Conservation (phyloP, 306 rosid genomes). For the Cicer pinnatifidum region DNA sequence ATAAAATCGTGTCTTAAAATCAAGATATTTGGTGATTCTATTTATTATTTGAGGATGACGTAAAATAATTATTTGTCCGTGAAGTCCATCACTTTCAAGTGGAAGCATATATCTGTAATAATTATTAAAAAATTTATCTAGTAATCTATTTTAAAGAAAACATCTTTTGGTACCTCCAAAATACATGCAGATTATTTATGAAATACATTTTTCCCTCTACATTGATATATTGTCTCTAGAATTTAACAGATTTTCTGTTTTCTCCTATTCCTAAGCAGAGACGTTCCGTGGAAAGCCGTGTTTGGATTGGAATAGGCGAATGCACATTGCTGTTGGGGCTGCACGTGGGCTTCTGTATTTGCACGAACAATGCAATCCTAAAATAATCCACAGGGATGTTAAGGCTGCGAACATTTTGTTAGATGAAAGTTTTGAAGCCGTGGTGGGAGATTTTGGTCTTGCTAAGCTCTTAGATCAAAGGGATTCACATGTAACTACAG, state of each 20-base stretch:
- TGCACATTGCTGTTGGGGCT: constrained; percentile 73
- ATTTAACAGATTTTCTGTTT: constrained; percentile 29
- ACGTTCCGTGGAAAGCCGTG: constrained; percentile 70
- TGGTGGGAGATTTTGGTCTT: constrained; percentile 97
- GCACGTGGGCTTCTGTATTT: constrained; percentile 93
- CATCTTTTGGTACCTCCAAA: constrained; percentile 7
- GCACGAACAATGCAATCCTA: constrained; percentile 93
- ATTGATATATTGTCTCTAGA: not conserved
- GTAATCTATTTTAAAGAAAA: not conserved
- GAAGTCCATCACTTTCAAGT: constrained; percentile 30
- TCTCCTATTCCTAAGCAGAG: constrained; percentile 55
- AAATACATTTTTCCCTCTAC: not conserved
- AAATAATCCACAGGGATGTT: constrained; percentile 94
- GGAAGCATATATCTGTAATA: constrained; percentile 8
- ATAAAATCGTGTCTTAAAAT: constrained; percentile 13
- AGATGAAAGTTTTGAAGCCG: constrained; percentile 90
- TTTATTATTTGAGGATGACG: not conserved
- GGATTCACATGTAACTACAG: constrained; percentile 97
- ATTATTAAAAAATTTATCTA: constrained; percentile 1
- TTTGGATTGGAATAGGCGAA: constrained; percentile 90
- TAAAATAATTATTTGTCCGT: constrained; percentile 15
- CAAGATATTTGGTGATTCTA: constrained; percentile 21
- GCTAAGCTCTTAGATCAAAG: constrained; percentile 93
- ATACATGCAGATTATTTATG: not conserved
- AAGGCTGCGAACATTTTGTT: constrained; percentile 96